Percentiles rank a stretch among this genome's conserved stretches.
phyloP scores from a whole-genome alignment of 2,329 filamentous ascomycete genomes.

The Colletotrichum horii region DNA sequence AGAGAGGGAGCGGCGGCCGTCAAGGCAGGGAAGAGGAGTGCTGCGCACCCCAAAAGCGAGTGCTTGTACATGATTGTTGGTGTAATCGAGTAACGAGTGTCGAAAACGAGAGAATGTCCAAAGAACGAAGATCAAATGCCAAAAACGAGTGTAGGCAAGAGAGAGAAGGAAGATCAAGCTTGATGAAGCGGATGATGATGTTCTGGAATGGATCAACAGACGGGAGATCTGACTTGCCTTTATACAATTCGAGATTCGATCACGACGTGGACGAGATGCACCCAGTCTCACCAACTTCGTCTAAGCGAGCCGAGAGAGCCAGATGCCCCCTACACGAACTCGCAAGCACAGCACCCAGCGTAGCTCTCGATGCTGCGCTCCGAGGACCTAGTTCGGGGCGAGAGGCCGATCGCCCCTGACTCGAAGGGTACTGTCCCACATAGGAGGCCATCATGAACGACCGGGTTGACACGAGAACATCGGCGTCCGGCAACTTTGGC shows the following conservation, averaged over 20 bases:
- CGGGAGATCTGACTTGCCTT: background rate
- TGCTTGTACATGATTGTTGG: slow-evolving; percentile 10
- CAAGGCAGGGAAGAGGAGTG: slow-evolving; percentile 14
- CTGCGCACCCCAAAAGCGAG: slow-evolving; percentile 15
- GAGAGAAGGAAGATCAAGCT: background rate
- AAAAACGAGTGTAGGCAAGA: slow-evolving; percentile 4
- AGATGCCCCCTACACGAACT: background rate
- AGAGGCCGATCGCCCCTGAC: slow-evolving; percentile 2
- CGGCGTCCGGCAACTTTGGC: background rate
- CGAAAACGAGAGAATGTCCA: background rate
- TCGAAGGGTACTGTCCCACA: background rate
- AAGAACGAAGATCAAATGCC: background rate
- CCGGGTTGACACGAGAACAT: background rate
- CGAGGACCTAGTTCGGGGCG: background rate
- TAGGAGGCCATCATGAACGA: background rate
- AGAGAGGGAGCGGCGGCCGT: slow-evolving; percentile 6
- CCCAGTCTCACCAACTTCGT: background rate
- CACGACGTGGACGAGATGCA: background rate
- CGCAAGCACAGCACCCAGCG: background rate
- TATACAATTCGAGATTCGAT: slow-evolving; percentile 7
- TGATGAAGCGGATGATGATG: slow-evolving; percentile 13
- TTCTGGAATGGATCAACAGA: background rate
- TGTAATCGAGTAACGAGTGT: slow-evolving; percentile 2
- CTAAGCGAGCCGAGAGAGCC: background rate
- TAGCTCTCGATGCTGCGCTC: background rate